Conservation (phyloP, 805 yeast species). For the Barnettozyma salicaria region DNA sequence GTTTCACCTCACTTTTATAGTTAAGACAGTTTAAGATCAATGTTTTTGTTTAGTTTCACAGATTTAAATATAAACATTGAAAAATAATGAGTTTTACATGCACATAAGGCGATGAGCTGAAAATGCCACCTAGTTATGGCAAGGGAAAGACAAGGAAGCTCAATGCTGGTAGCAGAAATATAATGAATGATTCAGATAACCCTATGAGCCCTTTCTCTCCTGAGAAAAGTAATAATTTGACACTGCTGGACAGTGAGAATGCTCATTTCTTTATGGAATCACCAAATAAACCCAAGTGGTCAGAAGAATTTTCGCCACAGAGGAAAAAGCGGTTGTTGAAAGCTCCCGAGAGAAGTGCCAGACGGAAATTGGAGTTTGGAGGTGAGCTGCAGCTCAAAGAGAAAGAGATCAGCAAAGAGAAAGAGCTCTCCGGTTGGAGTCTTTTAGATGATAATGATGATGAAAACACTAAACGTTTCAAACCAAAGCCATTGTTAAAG, state of each 20-base stretch:
- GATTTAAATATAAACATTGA: no score
- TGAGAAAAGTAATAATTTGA: slow-evolving; percentile 2
- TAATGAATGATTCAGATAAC: neutral
- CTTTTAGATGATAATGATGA: slow-evolving; percentile 1
- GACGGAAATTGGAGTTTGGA: slow-evolving; percentile 6
- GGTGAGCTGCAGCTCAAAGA: neutral
- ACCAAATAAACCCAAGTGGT: slow-evolving; percentile 22
- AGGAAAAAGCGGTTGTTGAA: neutral
- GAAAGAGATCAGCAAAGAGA: neutral
- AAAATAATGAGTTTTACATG: no score
- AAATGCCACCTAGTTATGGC: slow-evolving; percentile 9
- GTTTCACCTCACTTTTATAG: neutral
- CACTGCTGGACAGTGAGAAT: slow-evolving; percentile 1
- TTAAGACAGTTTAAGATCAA: neutral
- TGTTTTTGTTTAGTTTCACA: neutral
- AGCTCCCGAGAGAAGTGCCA: neutral
- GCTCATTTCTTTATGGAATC: slow-evolving; percentile 21
- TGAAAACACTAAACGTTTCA: neutral
- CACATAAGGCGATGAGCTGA: neutral
- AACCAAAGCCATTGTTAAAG: slow-evolving; percentile 5
- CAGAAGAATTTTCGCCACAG: slow-evolving; percentile 11
- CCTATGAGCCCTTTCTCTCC: slow-evolving; percentile 3
- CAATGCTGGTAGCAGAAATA: neutral
- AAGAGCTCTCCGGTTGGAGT: slow-evolving; percentile 6
- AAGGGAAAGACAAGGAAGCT: slow-evolving; percentile 1